A percentile compares a stretch with the other conserved stretches of the same genome.
These are phyloP conservation scores for Spathaspora arborariae DNA, from an alignment of 805 yeast genomes.

Conservation along the genomic window DNA sequence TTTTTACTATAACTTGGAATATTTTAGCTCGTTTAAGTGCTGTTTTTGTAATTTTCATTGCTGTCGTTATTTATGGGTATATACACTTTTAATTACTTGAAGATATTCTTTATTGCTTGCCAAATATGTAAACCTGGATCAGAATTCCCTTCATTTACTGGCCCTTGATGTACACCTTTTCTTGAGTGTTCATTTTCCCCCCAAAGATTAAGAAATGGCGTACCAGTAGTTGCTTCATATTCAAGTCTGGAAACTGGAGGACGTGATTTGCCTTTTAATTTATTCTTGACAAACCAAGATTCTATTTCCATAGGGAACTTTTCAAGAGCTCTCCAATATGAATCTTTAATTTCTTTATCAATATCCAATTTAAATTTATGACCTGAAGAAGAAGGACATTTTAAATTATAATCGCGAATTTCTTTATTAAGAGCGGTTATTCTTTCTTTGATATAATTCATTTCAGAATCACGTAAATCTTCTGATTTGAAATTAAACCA, in stretches of 20 bases:
- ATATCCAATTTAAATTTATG: conserved; percentile 35
- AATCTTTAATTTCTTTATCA: conserved; percentile 21
- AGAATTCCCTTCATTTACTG: conserved; percentile 2
- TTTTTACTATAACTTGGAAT: conserved; percentile 4
- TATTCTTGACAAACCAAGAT: conserved; percentile 15
- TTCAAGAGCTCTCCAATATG: conserved; percentile 13
- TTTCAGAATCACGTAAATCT: conserved; percentile 4
- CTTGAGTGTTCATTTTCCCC: conserved; percentile 8
- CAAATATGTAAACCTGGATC: conserved; percentile 22
- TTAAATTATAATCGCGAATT: conserved; percentile 35
- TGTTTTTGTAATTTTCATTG: conserved; percentile 5
- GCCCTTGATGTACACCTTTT: neutral
- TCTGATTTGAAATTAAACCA: neutral
- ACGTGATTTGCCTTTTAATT: neutral
- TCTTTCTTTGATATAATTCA: conserved; percentile 19
- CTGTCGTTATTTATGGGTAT: conserved; percentile 1
- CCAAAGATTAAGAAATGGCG: conserved; percentile 8
- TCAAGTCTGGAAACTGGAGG: neutral
- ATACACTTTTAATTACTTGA: conserved; percentile 9
- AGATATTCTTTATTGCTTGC: conserved; percentile 28
- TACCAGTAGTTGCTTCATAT: neutral
- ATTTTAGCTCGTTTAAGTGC: conserved; percentile 8
- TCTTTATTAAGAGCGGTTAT: conserved; percentile 18
- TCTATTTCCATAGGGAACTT: conserved; percentile 12
- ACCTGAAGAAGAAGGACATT: conserved; percentile 32